Percentiles rank a stretch among this genome's conserved stretches.
These are phyloP conservation scores for Solanum virginianum DNA, from an alignment of 257 asterid species.

Conservation along the genomic window DNA sequence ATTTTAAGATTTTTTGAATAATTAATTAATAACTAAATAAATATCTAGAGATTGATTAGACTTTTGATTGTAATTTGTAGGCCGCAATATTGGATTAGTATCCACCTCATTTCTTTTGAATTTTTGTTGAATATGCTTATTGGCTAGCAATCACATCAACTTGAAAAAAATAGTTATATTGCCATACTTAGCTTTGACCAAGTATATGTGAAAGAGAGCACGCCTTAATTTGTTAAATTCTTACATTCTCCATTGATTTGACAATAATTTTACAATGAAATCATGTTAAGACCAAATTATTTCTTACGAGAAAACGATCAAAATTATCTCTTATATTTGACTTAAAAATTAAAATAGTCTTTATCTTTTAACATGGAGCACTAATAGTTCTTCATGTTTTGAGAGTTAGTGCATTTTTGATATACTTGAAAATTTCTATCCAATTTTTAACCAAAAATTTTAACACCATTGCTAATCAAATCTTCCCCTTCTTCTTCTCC, in stretches of 20 bases:
- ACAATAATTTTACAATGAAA: neutral
- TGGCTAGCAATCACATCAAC: slow-evolving; percentile 18
- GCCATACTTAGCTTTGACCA: neutral
- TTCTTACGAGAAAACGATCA: neutral
- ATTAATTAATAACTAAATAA: neutral
- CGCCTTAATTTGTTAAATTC: neutral
- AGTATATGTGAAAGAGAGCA: neutral
- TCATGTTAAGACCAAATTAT: neutral
- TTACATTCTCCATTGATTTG: neutral
- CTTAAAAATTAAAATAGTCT: too few relatives aligned
- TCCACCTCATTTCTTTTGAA: neutral
- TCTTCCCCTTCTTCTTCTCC: too few relatives aligned
- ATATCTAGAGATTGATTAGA: slow-evolving; percentile 12
- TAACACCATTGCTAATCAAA: too few relatives aligned
- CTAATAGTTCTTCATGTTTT: too few relatives aligned
- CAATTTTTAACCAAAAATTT: too few relatives aligned
- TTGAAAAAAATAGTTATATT: neutral
- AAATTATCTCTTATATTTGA: too few relatives aligned
- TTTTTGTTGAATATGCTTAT: slow-evolving; percentile 7
- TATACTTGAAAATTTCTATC: too few relatives aligned
- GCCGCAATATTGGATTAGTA: neutral
- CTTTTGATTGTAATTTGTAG: neutral
- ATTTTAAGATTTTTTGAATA: neutral
- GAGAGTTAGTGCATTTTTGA: too few relatives aligned
- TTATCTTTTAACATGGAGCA: too few relatives aligned